Evolutionary conservation across 352 stramenopile species (phyloP).

Genomic region (Phytophthora pseudosyringae): DNA sequence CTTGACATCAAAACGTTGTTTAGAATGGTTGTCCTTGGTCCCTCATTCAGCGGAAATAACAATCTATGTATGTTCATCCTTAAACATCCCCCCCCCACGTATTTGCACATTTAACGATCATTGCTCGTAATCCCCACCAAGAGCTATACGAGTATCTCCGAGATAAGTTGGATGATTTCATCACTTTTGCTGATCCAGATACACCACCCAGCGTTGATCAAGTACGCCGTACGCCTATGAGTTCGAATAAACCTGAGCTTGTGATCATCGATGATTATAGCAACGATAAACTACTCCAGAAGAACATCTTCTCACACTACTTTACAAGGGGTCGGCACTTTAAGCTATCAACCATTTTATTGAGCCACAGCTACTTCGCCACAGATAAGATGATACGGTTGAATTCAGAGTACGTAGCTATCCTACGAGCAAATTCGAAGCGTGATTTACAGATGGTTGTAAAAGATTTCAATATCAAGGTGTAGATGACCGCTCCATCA

Average conservation of each 20-base stretch:
- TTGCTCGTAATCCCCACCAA: conserved; percentile 11
- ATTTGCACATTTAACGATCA: conserved; percentile 16
- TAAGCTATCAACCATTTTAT: conserved; percentile 4
- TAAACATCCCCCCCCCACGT: conserved; percentile 8
- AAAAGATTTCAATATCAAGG: too few species aligned
- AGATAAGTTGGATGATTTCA: conserved; percentile 13
- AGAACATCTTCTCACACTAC: conserved; percentile 10
- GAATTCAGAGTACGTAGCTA: too few species aligned
- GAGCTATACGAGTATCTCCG: conserved; percentile 6
- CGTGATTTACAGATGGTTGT: too few species aligned
- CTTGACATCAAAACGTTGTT: conserved; percentile 6
- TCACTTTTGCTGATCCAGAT: conserved; percentile 12
- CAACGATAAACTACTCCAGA: conserved; percentile 20
- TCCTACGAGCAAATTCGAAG: too few species aligned
- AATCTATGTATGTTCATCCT: conserved; percentile 1
- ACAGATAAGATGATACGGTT: too few species aligned
- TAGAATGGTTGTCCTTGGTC: conserved; percentile 8
- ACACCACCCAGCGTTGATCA: conserved; percentile 2
- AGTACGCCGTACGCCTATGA: conserved; percentile 4
- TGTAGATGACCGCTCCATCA: too few species aligned
- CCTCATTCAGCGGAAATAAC: background rate
- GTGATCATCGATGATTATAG: conserved; percentile 28
- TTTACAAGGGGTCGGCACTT: conserved; percentile 2
- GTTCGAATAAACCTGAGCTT: conserved; percentile 18
- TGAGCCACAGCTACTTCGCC: too few species aligned